These are phyloP conservation scores for Agastache rugosa DNA, from an alignment of 257 asterid species.

Conservation along the genomic window DNA sequence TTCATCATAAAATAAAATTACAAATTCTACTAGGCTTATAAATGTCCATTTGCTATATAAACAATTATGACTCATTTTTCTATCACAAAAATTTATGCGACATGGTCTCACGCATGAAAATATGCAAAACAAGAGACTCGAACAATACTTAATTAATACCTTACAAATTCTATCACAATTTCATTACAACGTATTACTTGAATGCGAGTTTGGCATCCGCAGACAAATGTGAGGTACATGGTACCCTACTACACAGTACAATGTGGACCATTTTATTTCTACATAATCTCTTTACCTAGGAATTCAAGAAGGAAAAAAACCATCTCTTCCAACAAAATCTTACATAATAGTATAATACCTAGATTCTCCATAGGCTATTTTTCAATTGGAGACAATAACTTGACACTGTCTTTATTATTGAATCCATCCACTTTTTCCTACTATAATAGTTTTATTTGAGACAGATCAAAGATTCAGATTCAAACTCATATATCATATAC, in stretches of 20 bases:
- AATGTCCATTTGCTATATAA: too few relatives aligned
- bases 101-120: too few relatives aligned
- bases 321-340: conserved; percentile 24
- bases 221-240: conserved; percentile 25
- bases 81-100: background rate
- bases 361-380: background rate
- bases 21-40: too few relatives aligned
- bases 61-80: too few relatives aligned
- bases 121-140: too few relatives aligned
- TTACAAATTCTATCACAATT: background rate
- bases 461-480: too few relatives aligned
- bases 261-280: conserved; percentile 11
- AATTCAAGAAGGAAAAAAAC: background rate
- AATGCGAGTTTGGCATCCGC: background rate
- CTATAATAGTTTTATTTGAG: too few relatives aligned
- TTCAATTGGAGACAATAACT: background rate
- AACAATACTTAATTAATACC: too few relatives aligned
- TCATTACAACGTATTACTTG: too few relatives aligned
- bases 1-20: too few relatives aligned
- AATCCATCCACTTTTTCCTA: background rate
- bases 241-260: background rate
- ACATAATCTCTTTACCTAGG: background rate
- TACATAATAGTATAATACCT: background rate
- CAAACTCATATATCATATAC: too few relatives aligned
- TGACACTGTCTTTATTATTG: background rate